These are phyloP conservation scores for Nemania sp. DNA, from an alignment of 2,329 filamentous ascomycete genomes.

Conservation along the genomic window DNA sequence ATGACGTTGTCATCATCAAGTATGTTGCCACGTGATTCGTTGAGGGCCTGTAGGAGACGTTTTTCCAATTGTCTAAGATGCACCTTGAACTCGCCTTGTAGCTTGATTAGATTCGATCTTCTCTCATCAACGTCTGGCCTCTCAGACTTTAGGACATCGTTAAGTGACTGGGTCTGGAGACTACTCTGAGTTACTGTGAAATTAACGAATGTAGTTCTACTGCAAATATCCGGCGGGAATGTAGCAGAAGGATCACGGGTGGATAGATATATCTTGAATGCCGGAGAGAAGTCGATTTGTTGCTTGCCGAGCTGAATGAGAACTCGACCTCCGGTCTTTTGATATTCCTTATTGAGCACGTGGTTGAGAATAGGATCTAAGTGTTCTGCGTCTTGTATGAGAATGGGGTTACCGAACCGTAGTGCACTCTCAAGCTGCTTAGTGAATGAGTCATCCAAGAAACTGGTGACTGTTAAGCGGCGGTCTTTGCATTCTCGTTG, in stretches of 20 bases:
- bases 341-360: constrained; percentile 99
- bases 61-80: constrained; percentile 96
- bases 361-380: constrained; percentile 97
- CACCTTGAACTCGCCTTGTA: constrained; percentile 99
- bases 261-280: constrained; percentile 94
- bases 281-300: constrained; percentile 98
- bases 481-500: constrained; percentile 95
- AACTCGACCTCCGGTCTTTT: constrained; percentile 96
- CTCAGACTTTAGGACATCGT: constrained; percentile 97
- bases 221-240: constrained; percentile 97
- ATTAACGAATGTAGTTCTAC: constrained; percentile 98
- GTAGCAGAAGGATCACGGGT: constrained; percentile 95
- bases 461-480: constrained; percentile 95
- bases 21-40: constrained; percentile 97
- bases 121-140: constrained; percentile 97
- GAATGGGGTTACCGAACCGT: constrained; percentile 96
- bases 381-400: constrained; percentile 98
- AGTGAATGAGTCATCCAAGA: constrained; percentile 96
- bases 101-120: constrained; percentile 96
- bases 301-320: constrained; percentile 98
- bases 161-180: constrained; percentile 96
- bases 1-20: constrained; percentile 98
- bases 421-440: constrained; percentile 98
- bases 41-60: constrained; percentile 90
- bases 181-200: constrained; percentile 99